These are phyloP conservation scores for Trichomonas gallinae DNA, from an alignment of 208 protist species.

Conservation along the genomic window DNA sequence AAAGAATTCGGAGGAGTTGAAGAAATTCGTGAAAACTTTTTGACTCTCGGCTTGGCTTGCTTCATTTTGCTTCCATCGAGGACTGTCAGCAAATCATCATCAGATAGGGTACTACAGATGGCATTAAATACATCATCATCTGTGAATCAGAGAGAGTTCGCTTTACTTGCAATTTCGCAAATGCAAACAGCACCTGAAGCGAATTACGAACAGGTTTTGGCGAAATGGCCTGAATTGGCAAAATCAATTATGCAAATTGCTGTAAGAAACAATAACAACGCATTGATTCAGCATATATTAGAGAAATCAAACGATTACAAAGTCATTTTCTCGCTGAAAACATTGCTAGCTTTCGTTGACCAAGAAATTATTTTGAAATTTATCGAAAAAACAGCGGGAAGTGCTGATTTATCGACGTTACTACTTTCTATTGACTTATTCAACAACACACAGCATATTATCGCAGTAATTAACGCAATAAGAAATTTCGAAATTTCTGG, in stretches of 20 bases:
- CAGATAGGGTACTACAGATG: neutral
- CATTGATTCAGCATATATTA: neutral
- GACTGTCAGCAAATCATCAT: neutral
- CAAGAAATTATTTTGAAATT: neutral
- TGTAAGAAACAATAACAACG: neutral
- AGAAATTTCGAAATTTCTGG: neutral
- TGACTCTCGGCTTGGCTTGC: neutral
- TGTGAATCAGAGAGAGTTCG: neutral
- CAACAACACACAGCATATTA: neutral
- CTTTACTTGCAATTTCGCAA: neutral
- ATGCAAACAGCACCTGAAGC: neutral
- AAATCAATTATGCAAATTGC: neutral
- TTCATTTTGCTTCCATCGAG: neutral
- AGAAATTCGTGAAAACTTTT: neutral
- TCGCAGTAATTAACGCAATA: neutral
- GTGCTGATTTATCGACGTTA: neutral
- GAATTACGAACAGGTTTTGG: neutral
- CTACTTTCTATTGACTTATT: neutral
- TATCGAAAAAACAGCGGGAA: neutral
- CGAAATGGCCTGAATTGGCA: neutral
- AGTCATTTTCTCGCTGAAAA: neutral
- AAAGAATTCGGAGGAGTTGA: neutral
- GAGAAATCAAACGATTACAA: neutral
- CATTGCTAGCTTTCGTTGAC: neutral
- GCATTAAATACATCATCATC: neutral